Conservation (phyloP, 257 asterid genomes). For the Mitragyna speciosa region DNA sequence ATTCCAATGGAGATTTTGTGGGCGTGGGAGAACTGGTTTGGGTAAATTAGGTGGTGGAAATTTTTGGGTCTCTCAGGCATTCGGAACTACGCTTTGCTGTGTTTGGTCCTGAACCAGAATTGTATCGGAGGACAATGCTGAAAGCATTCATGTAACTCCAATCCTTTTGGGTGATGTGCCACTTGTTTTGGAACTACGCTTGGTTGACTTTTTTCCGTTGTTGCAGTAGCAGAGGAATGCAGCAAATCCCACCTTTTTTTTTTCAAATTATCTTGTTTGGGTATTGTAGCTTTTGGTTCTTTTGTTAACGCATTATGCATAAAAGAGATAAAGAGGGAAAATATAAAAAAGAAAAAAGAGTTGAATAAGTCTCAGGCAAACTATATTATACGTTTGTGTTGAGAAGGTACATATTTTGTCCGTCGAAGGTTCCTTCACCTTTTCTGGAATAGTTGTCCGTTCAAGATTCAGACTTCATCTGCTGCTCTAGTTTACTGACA, state of each 20-base stretch:
- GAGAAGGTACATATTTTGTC: no score
- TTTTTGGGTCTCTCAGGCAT: not conserved
- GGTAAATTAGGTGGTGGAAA: not conserved
- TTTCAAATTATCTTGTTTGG: not conserved
- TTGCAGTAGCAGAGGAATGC: not conserved
- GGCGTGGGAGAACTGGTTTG: not conserved
- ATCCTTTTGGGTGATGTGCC: no score
- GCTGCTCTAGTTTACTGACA: conserved; percentile 50
- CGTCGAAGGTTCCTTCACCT: no score
- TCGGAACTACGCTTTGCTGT: not conserved
- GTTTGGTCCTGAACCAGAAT: not conserved
- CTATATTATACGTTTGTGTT: no score
- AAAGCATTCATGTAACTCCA: no score
- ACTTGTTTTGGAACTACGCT: not conserved
- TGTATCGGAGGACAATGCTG: no score
- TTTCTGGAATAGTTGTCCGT: conserved; percentile 17
- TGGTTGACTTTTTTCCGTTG: not conserved
- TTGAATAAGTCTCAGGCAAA: no score
- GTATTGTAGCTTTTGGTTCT: not conserved
- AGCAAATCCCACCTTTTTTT: not conserved
- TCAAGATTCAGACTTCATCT: conserved; percentile 32
- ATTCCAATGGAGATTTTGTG: not conserved
- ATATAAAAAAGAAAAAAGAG: no score
- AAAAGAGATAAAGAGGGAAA: no score
- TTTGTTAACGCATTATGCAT: no score